Conservation (phyloP, 192 early-diverging fungal genomes). For the Entomortierella parvispora region DNA sequence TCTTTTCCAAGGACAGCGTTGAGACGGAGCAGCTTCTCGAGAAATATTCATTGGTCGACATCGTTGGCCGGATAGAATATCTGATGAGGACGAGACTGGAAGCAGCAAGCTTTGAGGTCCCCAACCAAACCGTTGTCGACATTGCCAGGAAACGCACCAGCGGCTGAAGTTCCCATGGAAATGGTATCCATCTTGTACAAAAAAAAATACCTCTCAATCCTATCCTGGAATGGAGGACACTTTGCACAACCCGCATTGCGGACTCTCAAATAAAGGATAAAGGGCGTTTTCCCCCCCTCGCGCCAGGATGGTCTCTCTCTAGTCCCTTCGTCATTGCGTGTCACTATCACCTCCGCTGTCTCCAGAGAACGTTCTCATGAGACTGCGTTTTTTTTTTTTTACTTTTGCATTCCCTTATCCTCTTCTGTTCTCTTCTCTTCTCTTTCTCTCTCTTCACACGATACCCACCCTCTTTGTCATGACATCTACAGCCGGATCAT, state of each 20-base stretch:
- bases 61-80: slow-evolving; percentile 10
- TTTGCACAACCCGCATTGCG: too few relatives aligned
- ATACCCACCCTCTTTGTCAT: not conserved
- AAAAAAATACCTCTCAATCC: too few relatives aligned
- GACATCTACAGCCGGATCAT: slow-evolving; percentile 1
- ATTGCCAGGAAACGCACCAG: not conserved
- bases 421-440: not conserved
- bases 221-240: too few relatives aligned
- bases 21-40: slow-evolving; percentile 11
- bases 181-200: not conserved
- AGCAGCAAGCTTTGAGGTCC: slow-evolving; percentile 7
- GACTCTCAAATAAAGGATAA: too few relatives aligned
- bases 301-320: not conserved
- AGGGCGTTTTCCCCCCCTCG: too few relatives aligned
- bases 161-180: not conserved
- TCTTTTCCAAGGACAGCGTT: slow-evolving; percentile 15
- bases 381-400: not conserved
- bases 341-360: not conserved
- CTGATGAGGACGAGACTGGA: slow-evolving; percentile 18
- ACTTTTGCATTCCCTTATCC: not conserved
- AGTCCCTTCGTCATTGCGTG: slow-evolving; percentile 1
- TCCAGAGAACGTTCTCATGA: not conserved
- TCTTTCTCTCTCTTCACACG: not conserved
- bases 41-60: slow-evolving; percentile 11
- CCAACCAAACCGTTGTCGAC: not conserved